These are phyloP conservation scores for Backusella liffmaniae DNA, from an alignment of 192 early-diverging fungal genomes.

Conservation along the genomic window DNA sequence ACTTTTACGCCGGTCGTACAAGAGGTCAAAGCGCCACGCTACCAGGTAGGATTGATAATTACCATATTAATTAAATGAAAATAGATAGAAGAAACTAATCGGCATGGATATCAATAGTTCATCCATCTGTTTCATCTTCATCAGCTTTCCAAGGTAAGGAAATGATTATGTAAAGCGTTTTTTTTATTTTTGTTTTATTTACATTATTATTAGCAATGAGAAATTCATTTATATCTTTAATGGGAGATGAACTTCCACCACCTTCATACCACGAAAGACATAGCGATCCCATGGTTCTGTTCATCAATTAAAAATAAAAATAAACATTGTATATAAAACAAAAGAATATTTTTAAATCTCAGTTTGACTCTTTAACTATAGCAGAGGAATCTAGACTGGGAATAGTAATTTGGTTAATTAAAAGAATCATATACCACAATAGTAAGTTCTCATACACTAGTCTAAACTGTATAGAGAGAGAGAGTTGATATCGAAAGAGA, in stretches of 20 bases:
- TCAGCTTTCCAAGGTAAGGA: neutral
- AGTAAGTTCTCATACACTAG: neutral
- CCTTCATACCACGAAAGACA: constrained; percentile 3
- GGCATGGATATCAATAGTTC: neutral
- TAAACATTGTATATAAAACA: neutral
- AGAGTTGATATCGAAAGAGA: neutral
- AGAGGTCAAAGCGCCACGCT: neutral
- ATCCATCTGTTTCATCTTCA: neutral
- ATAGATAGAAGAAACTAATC: neutral
- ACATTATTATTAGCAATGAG: neutral
- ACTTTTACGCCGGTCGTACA: neutral
- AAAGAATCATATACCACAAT: neutral
- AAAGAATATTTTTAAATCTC: neutral
- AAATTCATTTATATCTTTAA: neutral
- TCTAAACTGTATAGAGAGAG: neutral
- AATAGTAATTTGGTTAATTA: neutral
- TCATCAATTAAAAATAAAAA: neutral
- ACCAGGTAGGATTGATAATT: neutral
- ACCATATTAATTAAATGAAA: neutral
- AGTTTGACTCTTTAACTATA: neutral
- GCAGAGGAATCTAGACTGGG: neutral
- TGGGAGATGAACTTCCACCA: neutral
- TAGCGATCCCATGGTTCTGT: neutral
- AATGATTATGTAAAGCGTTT: neutral
- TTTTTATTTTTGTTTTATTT: neutral